Percentiles rank a stretch among this genome's conserved stretches.
These are phyloP conservation scores for Quercus engelmannii DNA, from an alignment of 306 rosid species.

Conservation along the genomic window DNA sequence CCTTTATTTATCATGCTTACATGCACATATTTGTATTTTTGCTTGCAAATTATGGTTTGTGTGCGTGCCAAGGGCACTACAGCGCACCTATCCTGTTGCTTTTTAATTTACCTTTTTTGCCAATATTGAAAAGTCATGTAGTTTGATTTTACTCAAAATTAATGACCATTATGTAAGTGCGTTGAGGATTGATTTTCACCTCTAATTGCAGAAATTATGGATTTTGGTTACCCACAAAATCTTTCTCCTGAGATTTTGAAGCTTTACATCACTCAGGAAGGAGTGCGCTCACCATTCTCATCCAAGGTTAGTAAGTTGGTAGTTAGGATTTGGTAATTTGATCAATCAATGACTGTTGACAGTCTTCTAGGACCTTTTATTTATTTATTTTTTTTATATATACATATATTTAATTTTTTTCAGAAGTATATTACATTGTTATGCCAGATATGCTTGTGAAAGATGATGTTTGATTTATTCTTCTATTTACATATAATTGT, in stretches of 20 bases:
- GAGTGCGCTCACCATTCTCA: slow-evolving; percentile 97
- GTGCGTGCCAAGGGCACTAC: background rate
- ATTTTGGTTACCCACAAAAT: slow-evolving; percentile 97
- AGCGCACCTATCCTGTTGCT: background rate
- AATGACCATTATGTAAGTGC: slow-evolving; percentile 17
- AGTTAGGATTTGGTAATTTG: background rate
- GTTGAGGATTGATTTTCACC: slow-evolving; percentile 13
- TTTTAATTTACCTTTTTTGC: background rate
- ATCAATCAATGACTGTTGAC: background rate
- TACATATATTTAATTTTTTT: background rate
- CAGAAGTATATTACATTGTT: background rate
- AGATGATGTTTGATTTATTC: background rate
- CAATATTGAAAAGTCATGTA: background rate
- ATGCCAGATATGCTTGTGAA: slow-evolving; percentile 3
- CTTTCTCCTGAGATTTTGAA: slow-evolving; percentile 96
- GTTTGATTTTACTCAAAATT: slow-evolving; percentile 1
- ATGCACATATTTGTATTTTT: background rate
- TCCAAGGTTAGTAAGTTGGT: slow-evolving; percentile 83
- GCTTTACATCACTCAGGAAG: slow-evolving; percentile 97
- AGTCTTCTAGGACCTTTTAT: background rate
- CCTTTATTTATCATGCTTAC: background rate
- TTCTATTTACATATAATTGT: background rate
- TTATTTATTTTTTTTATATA: background rate
- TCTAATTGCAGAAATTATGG: slow-evolving; percentile 85
- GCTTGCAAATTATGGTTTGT: background rate